These are phyloP conservation scores for Aspergillus nanangensis DNA, from an alignment of 495 filamentous ascomycete species.

Conservation along the genomic window DNA sequence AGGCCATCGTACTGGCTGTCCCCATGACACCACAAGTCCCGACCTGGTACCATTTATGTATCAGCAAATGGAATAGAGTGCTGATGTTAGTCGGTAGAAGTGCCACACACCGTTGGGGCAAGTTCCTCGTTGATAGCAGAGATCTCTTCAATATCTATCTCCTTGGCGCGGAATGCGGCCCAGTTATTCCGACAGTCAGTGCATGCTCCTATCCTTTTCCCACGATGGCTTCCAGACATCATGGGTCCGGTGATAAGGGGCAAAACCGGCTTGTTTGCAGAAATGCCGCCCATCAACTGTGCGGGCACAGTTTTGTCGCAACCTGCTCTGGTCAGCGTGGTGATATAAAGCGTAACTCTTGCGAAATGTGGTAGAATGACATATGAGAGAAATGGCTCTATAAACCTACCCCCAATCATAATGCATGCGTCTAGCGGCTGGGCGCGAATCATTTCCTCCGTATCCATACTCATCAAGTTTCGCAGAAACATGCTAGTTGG, in stretches of 20 bases:
- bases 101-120: constrained; percentile 57
- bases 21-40: constrained; percentile 70
- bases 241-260: constrained; percentile 63
- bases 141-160: constrained; percentile 64
- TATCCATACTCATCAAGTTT: constrained; percentile 71
- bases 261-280: constrained; percentile 62
- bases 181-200: constrained; percentile 67
- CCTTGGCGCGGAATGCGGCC: constrained; percentile 57
- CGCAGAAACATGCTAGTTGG: constrained; percentile 67
- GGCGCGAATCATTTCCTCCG: constrained; percentile 64
- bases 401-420: constrained; percentile 52
- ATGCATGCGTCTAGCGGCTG: constrained; percentile 63
- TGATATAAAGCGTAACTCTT: not conserved
- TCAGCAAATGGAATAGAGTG: too few species aligned
- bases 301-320: constrained; percentile 68
- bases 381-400: constrained; percentile 14
- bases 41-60: constrained; percentile 43
- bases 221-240: constrained; percentile 60
- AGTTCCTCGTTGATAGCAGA: constrained; percentile 62
- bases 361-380: too few species aligned
- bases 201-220: constrained; percentile 57
- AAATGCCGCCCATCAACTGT: constrained; percentile 68
- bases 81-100: too few species aligned
- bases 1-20: constrained; percentile 68
- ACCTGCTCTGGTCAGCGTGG: constrained; percentile 36